Evolutionary conservation across 805 yeast species (phyloP).

Genomic region (Metschnikowia reukaufii): DNA sequence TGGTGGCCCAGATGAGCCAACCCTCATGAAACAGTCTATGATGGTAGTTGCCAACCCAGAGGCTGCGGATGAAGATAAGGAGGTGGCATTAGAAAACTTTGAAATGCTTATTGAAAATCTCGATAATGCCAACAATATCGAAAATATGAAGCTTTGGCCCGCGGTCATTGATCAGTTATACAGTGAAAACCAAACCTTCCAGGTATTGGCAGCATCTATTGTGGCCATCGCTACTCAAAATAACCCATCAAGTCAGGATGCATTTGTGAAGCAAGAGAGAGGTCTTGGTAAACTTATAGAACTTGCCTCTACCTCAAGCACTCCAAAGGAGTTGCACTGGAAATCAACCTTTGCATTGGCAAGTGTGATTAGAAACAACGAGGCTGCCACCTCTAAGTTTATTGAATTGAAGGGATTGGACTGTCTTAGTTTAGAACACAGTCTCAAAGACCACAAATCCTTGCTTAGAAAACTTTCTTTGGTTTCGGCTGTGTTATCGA

Average conservation of each 20-base stretch:
- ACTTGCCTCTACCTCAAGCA: constrained; percentile 33
- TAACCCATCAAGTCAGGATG: constrained; percentile 72
- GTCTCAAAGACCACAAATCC: constrained; percentile 34
- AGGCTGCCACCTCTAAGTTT: constrained; percentile 55
- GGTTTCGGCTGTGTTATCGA: constrained; percentile 58
- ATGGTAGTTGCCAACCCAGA: constrained; percentile 57
- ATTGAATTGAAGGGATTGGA: constrained; percentile 63
- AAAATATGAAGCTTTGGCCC: constrained; percentile 79
- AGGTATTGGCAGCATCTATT: constrained; percentile 64
- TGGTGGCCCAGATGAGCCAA: constrained; percentile 80
- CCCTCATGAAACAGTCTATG: constrained; percentile 80
- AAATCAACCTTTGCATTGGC: constrained; percentile 81
- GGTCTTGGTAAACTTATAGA: constrained; percentile 49
- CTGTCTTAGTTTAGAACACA: constrained; percentile 34
- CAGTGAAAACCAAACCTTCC: constrained; percentile 41
- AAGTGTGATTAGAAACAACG: constrained; percentile 68
- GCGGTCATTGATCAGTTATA: constrained; percentile 56
- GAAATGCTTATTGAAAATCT: constrained; percentile 91
- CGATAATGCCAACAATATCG: constrained; percentile 93
- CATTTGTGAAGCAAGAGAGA: constrained; percentile 51
- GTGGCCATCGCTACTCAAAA: constrained; percentile 94
- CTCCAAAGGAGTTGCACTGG: constrained; percentile 37
- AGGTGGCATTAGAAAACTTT: constrained; percentile 82
- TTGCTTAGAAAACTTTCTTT: constrained; percentile 57
- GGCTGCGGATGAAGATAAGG: constrained; percentile 59